Evolutionary conservation across 345 rosid genomes (phyloP), one percentile per base, ranked within the genome.

Genomic region (Salix arbutifolia): DNA sequence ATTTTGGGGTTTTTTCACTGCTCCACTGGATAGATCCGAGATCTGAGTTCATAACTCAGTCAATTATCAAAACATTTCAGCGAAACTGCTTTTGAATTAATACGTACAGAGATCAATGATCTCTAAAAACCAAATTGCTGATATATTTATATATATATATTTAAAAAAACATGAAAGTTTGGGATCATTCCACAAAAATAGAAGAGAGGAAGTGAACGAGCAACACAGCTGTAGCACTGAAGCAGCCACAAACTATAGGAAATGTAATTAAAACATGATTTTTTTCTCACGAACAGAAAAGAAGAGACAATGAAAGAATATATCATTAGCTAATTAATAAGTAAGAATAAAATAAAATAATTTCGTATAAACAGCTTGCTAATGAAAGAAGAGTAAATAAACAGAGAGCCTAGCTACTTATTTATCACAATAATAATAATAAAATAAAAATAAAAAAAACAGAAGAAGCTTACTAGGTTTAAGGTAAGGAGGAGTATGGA

Each of bases 1-100:
- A 28, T 64, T 71, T 2, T 74, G 76, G 46, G 33, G 25, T n/a
- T 6, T 23, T 4, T 9, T 4, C 13, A 46, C 13, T 66, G 33
- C 73, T 26, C 52, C 25, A 11, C 80, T 78, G 52, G 30, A 11
- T 19, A 78, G 76, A 79, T 81, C 76, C 37, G 42, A 12, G 66
- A 78, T 60, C 40, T 28, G 18, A 68, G 53, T 17, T 65, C 73
- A 72, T 14, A 40, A 66, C 37, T 6, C 60, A 33, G 72, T 73
- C 76, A 72, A 73, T 8, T n/a, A 11, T 65, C 25, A 46, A 69
- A 26, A 66, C 35, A 72, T 76, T 31, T 35, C 5, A 64, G 1
- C n/a, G 48, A 28, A 19, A 67, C 9, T 21, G 19, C 33, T 33
- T 58, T 58, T 58, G 62, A 58, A 58, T n/a, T 58, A 58, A 9